phyloP scores from a whole-genome alignment of 164 flowering plant species.

The Akebia trifoliata region DNA sequence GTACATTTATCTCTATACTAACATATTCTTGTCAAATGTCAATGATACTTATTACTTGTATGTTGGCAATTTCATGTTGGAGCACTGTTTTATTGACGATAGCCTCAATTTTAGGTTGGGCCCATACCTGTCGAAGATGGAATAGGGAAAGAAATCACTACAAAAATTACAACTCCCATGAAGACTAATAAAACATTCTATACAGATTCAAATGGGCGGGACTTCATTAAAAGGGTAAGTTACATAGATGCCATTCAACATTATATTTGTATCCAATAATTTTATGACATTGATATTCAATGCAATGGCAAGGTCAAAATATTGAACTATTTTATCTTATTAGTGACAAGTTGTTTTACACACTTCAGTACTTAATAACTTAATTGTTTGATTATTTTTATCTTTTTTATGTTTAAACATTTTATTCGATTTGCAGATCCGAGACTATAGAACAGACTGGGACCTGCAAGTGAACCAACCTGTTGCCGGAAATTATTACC shows the following conservation, averaged over 20 bases:
- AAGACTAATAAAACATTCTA: constrained; percentile 69
- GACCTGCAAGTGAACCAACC: constrained; percentile 78
- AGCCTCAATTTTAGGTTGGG: constrained; percentile 27
- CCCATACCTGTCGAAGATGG: constrained; percentile 64
- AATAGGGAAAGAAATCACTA: constrained; percentile 69
- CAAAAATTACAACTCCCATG: constrained; percentile 64
- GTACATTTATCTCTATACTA: background rate
- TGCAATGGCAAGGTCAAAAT: background rate
- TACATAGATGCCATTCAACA: background rate
- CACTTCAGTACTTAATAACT: no score
- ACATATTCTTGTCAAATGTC: background rate
- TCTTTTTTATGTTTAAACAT: background rate
- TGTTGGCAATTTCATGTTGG: background rate
- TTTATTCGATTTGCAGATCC: constrained; percentile 50
- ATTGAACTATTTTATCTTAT: no score
- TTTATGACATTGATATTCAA: background rate
- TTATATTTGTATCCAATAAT: no score
- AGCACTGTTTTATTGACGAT: background rate
- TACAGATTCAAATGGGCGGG: constrained; percentile 95
- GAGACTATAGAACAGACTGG: constrained; percentile 87
- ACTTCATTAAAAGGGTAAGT: constrained; percentile 83
- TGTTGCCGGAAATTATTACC: constrained; percentile 92
- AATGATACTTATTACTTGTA: no score
- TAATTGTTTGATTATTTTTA: background rate
- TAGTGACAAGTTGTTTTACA: no score